A percentile compares a stretch with the other conserved stretches of the same genome.
Evolutionary conservation across 208 protist genomes (phyloP).

Genomic region (Crithidia brevicula): DNA sequence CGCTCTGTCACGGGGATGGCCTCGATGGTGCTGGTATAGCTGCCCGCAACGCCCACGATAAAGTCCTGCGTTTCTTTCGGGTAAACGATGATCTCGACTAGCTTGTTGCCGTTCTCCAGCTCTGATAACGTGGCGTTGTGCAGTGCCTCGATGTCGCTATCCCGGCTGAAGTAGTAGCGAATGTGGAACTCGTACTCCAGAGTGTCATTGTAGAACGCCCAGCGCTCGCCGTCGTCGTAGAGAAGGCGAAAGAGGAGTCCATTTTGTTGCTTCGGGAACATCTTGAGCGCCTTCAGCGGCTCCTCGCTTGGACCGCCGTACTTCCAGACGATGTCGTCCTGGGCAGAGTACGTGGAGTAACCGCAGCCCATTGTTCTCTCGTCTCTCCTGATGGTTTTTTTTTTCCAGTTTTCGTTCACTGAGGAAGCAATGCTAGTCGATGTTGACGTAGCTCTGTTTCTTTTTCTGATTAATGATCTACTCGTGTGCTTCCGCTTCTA

Average conservation of each 20-base stretch:
- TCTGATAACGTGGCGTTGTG: slow-evolving; percentile 62
- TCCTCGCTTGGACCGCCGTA: slow-evolving; percentile 53
- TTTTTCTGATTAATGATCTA: too few species aligned
- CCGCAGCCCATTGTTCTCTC: slow-evolving; percentile 79
- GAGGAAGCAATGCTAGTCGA: too few species aligned
- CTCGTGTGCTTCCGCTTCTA: too few species aligned
- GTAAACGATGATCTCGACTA: slow-evolving; percentile 77
- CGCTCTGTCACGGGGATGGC: slow-evolving; percentile 59
- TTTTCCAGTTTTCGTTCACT: too few species aligned
- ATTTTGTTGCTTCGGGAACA: slow-evolving; percentile 73
- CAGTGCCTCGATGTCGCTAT: slow-evolving; percentile 60
- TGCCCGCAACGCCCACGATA: slow-evolving; percentile 64
- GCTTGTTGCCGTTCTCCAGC: slow-evolving; percentile 60
- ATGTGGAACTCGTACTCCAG: slow-evolving; percentile 80
- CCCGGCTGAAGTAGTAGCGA: slow-evolving; percentile 59
- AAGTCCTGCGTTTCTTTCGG: slow-evolving; percentile 75
- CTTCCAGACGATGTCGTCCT: slow-evolving; percentile 80
- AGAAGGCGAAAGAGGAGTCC: slow-evolving; percentile 71
- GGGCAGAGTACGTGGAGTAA: slow-evolving; percentile 66
- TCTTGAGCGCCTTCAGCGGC: slow-evolving; percentile 64
- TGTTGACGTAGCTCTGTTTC: too few species aligned
- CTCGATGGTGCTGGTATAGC: slow-evolving; percentile 78
- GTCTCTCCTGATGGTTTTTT: slow-evolving; percentile 4
- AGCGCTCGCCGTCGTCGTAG: slow-evolving; percentile 63
- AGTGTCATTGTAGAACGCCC: slow-evolving; percentile 83